Evolutionary conservation across 2,329 filamentous ascomycete species (phyloP), one percentile per base, ranked within the genome.

Genomic region (Lithohypha guttulata): DNA sequence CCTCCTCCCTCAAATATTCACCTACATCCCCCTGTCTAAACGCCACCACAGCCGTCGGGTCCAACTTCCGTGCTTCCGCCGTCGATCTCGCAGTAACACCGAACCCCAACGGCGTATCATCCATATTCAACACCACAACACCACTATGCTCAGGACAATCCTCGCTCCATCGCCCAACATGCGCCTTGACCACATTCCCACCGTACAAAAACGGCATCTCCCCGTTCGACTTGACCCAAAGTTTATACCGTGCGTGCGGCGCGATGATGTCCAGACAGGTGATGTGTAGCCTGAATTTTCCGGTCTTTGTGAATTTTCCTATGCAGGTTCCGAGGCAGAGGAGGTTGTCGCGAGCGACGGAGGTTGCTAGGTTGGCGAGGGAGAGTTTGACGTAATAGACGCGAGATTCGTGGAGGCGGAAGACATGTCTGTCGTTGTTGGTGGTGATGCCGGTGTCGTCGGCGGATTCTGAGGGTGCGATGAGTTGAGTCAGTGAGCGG

Each of bases 181-280:
- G 81, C 21, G 80, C 81, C 60, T 84, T 84, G 51, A 93, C 76
- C 37, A 93, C 71, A 61, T 96, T 87, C 42, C 84, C 84, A 38
- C 91, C 91, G 63, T 96, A 98, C 32, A 98, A 66, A 60, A 93
- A 96, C 1, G 91, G 89, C 86, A 95, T 94, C 56, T 93, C 87
- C 51, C 91, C 91, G 63, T 96, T 96, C 43, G 79, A 75, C 64
- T 93, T 93, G 51, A 98, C 80, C 86, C 87, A 96, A 52, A 96
- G 79, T 75, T 96, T 96, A 66, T 94, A 93, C 43, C 91, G 73
- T 30, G 89, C 89, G 60, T 95, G 85, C 49, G 84, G 81, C 42
- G 87, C 83, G 50, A 98, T 81, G 47, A 95, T 75, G 47, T 86
- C 81, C 42, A 98, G 70, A n/a, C 75, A 83, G 1, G 89, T 96